Evolutionary conservation across 345 rosid species (phyloP).

Genomic region (Acer negundo): DNA sequence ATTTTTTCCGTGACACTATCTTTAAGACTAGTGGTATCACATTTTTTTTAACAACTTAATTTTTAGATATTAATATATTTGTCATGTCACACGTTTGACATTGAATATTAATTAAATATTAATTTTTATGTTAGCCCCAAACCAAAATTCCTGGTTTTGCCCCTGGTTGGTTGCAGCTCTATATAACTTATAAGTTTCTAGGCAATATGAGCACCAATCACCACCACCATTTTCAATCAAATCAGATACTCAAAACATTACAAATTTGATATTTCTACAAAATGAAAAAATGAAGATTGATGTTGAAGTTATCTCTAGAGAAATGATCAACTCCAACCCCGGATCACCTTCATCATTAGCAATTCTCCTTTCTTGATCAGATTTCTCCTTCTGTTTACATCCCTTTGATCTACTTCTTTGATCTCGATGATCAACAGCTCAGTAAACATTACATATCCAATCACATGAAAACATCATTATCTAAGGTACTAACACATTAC

Average conservation of each 20-base stretch:
- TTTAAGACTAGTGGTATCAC: too few species aligned
- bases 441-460: constrained; percentile 15
- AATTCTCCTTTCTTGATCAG: constrained; percentile 44
- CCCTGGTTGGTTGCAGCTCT: neutral
- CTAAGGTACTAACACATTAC: neutral
- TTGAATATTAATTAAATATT: too few species aligned
- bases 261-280: neutral
- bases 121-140: too few species aligned
- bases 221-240: neutral
- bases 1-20: too few species aligned
- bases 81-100: too few species aligned
- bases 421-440: neutral
- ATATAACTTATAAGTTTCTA: neutral
- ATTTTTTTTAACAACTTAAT: too few species aligned
- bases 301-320: constrained; percentile 10
- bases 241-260: too few species aligned
- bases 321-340: constrained; percentile 27
- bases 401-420: constrained; percentile 41
- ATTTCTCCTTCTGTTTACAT: constrained; percentile 34
- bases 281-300: constrained; percentile 21
- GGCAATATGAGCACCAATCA: neutral
- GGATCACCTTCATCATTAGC: constrained; percentile 30
- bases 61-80: too few species aligned
- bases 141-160: too few species aligned
- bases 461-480: neutral